phyloP scores from a whole-genome alignment of 2,329 filamentous ascomycete species.

The Fusarium gaditjirri region DNA sequence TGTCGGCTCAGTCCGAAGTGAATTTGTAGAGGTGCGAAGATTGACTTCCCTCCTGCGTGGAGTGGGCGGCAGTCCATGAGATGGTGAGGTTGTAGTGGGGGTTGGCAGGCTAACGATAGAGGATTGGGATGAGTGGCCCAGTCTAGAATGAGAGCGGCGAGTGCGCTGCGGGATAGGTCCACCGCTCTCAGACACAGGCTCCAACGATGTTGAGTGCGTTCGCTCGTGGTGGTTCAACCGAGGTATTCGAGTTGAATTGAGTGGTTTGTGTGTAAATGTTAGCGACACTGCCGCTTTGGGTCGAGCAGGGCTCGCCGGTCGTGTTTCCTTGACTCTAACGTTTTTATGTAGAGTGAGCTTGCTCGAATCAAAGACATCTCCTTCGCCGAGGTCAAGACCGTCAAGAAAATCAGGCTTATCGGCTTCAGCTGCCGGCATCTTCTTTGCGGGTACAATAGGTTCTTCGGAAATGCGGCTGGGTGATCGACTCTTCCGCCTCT shows the following conservation, averaged over 20 bases:
- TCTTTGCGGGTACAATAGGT: constrained; percentile 48
- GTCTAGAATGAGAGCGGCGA: constrained; percentile 71
- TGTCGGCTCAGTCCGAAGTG: constrained; percentile 68
- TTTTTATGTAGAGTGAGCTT: constrained; percentile 92
- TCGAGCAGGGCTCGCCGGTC: constrained; percentile 75
- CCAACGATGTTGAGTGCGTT: constrained; percentile 77
- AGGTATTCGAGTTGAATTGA: constrained; percentile 75
- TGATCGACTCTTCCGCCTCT: constrained; percentile 71
- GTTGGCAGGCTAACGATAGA: constrained; percentile 73
- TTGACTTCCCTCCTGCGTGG: constrained; percentile 70
- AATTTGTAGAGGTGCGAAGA: constrained; percentile 63
- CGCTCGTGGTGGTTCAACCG: constrained; percentile 78
- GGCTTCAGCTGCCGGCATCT: constrained; percentile 50
- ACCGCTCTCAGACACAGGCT: constrained; percentile 91
- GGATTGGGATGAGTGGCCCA: constrained; percentile 76
- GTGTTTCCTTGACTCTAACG: constrained; percentile 82
- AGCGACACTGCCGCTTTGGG: constrained; percentile 83
- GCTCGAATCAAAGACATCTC: constrained; percentile 80
- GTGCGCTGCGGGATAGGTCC: constrained; percentile 71
- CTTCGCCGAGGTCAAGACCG: constrained; percentile 87
- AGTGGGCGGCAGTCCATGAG: constrained; percentile 65
- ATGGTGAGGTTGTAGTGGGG: constrained; percentile 67
- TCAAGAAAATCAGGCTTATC: constrained; percentile 83
- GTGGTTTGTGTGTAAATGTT: constrained; percentile 87
- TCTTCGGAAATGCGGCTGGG: constrained; percentile 60